Percentiles rank a stretch among this genome's conserved stretches.
These are phyloP conservation scores for Hortaea sp. DNA, from an alignment of 2,329 filamentous ascomycete species.

Conservation along the genomic window DNA sequence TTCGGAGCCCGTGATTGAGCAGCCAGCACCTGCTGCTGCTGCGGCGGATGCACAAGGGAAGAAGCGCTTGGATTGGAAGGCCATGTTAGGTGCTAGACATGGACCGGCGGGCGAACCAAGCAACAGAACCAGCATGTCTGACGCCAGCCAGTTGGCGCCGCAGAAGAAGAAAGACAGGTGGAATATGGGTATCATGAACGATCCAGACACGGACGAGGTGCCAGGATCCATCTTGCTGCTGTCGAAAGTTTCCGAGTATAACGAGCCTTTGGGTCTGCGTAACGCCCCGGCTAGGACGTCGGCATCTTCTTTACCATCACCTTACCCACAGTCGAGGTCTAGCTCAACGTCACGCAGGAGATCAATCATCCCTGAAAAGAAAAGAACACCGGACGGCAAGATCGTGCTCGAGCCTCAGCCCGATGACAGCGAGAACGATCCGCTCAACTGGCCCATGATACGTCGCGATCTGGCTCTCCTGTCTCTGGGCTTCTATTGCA, in stretches of 20 bases:
- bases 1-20: not conserved
- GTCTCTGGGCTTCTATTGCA: slow-evolving; percentile 81
- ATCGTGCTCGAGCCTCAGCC: slow-evolving; percentile 89
- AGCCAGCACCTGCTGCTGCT: not conserved
- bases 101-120: slow-evolving; percentile 4
- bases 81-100: slow-evolving; percentile 9
- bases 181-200: slow-evolving; percentile 73
- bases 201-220: slow-evolving; percentile 72
- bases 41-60: slow-evolving; percentile 8
- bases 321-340: slow-evolving; percentile 15
- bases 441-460: slow-evolving; percentile 82
- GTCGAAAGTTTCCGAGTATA: slow-evolving; percentile 45
- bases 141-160: slow-evolving; percentile 5
- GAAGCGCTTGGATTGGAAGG: slow-evolving; percentile 14
- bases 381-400: slow-evolving; percentile 68
- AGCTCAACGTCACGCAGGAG: slow-evolving; percentile 10
- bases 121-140: slow-evolving; percentile 9
- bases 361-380: slow-evolving; percentile 39
- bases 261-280: slow-evolving; percentile 52
- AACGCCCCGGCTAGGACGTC: slow-evolving; percentile 53
- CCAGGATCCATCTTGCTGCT: slow-evolving; percentile 58
- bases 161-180: slow-evolving; percentile 30
- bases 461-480: slow-evolving; percentile 69
- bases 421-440: slow-evolving; percentile 82
- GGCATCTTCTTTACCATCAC: slow-evolving; percentile 43